Percentiles rank a stretch among this genome's conserved stretches.
Conservation (phyloP, 2,329 filamentous ascomycete species). For the Venturia nashicola region DNA sequence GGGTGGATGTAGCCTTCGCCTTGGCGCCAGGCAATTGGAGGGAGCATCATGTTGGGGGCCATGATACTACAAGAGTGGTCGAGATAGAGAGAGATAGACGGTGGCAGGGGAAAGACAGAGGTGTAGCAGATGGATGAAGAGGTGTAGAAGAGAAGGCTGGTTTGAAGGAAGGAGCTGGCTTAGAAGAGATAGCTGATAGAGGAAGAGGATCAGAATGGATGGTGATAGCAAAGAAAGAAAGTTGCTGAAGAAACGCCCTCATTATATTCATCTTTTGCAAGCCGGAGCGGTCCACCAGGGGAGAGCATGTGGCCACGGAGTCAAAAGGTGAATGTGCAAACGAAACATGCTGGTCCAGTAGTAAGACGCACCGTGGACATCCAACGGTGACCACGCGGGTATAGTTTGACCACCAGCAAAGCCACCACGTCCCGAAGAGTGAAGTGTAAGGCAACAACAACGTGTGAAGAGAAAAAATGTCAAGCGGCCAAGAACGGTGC, state of each 20-base stretch:
- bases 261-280: background rate
- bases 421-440: background rate
- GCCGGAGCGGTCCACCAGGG: background rate
- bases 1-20: background rate
- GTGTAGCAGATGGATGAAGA: background rate
- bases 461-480: background rate
- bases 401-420: background rate
- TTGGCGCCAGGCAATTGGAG: background rate
- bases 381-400: background rate
- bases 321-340: background rate
- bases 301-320: background rate
- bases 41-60: background rate
- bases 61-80: background rate
- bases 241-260: background rate
- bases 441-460: background rate
- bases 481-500: background rate
- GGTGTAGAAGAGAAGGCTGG: no score
- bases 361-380: background rate
- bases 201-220: background rate
- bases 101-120: background rate
- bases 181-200: background rate
- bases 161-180: background rate
- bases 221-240: background rate
- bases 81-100: background rate
- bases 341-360: background rate